phyloP scores from a whole-genome alignment of 2,329 filamentous ascomycete genomes.

The Bipolaris victoriae region DNA sequence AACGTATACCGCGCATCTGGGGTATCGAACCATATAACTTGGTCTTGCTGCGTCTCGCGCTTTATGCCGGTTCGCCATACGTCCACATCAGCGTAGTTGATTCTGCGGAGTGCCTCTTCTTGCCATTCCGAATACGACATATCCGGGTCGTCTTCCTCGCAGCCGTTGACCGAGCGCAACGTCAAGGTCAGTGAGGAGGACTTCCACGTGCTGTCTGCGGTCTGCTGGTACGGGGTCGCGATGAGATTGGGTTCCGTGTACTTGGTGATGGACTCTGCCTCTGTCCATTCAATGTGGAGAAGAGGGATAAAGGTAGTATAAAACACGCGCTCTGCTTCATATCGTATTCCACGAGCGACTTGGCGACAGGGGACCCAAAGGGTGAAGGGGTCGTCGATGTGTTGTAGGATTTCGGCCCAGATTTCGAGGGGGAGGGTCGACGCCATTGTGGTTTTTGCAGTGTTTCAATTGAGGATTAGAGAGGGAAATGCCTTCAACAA shows the following conservation, averaged over 20 bases:
- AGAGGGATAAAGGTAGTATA: background rate
- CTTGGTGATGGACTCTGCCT: too few species aligned
- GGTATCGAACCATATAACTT: background rate
- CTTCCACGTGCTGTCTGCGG: too few species aligned
- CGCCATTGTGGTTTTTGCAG: background rate
- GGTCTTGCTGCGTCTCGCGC: background rate
- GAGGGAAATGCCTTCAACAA: too few species aligned
- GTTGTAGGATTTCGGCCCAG: conserved; percentile 1
- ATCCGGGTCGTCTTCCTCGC: too few species aligned
- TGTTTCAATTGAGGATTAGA: too few species aligned
- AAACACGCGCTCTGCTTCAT: background rate
- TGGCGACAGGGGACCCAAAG: background rate
- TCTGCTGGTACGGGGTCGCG: too few species aligned
- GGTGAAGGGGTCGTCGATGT: background rate
- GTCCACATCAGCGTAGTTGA: background rate
- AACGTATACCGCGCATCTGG: background rate
- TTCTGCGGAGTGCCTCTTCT: background rate
- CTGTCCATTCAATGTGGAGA: background rate
- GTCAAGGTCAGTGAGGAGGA: too few species aligned
- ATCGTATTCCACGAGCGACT: background rate
- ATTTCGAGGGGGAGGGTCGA: background rate
- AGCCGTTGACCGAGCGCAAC: too few species aligned
- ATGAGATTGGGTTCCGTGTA: too few species aligned
- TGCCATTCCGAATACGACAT: too few species aligned
- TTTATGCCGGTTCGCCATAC: background rate